Base-by-base conservation (phyloP, 352 stramenopile genomes). In the Peronospora tabacina region DNA sequence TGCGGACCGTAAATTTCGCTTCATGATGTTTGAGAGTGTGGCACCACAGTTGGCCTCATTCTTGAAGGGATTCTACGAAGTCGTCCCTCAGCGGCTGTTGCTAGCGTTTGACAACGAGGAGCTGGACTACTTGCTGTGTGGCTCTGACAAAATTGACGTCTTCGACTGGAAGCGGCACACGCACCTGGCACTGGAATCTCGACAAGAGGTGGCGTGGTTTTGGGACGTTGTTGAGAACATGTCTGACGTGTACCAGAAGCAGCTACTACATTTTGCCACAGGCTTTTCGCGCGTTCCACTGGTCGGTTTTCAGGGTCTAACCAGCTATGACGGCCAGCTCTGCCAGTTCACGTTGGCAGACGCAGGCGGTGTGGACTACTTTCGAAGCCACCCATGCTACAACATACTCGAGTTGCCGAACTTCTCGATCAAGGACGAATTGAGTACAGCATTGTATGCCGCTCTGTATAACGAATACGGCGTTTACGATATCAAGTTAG, bases 61-160 rank as follows among this genome's bases (percentile, higher is more conserved):
- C 42, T 60, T 98, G 5, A 88, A 85, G 43, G 96, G 95, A 1
- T 95, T 99, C 50, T 98, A 98, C 58, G 93, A 98, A 52, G 82
- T 98, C 13, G 81, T 98, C 26, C 94, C 95, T 10, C 82, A 50
- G 69, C 83, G 9, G 63, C 17, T 97, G n/a, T 65, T 98, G 17
- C 83, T 92, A 17, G 75, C 97, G 15, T 98, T 98, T 66, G 92
- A 98, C 63, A 95, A 94, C 50, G 87, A 98, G 60, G 94, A 98
- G 66, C 63, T 98, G 5, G 94, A 98, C 56, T 78, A 97, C 22
- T 59, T 98, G 17, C 82, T 98, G 50, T 98, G 93, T 55, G 92
- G 93, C 10, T 70, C 97, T 16, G 88, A 95, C 5, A 69, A 83
- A 56, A 95, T 98, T 47, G 76, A 97, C 51, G 86, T 98, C 24